phyloP scores from a whole-genome alignment of 148 eudicot genomes.

The Diospyros kaki region DNA sequence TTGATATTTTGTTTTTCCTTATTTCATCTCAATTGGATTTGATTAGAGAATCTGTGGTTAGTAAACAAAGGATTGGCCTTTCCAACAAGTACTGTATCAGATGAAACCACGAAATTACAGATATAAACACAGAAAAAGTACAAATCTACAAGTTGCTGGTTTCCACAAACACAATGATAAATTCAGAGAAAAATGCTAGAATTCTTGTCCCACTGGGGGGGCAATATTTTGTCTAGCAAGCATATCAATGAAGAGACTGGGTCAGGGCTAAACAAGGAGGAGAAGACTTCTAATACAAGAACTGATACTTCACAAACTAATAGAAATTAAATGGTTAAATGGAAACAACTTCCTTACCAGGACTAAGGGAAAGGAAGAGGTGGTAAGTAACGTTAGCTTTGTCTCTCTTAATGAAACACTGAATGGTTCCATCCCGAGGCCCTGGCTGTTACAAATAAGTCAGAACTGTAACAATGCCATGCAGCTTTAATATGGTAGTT shows the following conservation, averaged over 20 bases:
- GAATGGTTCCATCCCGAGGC: constrained; percentile 70
- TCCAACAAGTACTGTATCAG: no score
- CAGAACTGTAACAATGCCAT: no score
- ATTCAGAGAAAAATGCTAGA: neutral
- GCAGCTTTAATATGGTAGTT: neutral
- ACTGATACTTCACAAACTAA: constrained; percentile 5
- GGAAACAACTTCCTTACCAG: constrained; percentile 47
- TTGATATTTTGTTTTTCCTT: no score
- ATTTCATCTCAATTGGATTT: no score
- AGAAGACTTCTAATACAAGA: neutral
- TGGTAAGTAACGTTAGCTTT: constrained; percentile 80
- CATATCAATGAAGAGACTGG: neutral
- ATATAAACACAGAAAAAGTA: neutral
- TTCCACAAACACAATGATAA: neutral
- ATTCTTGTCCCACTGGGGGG: neutral
- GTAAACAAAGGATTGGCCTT: no score
- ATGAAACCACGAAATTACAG: neutral
- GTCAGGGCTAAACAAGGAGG: neutral
- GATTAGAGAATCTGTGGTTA: no score
- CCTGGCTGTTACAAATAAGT: constrained; percentile 57
- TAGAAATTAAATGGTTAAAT: neutral
- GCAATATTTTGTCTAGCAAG: neutral
- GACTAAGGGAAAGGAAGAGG: constrained; percentile 84
- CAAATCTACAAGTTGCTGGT: neutral
- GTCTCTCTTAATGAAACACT: constrained; percentile 87